These are phyloP conservation scores for Eimeria sp. DNA, from an alignment of 169 alveolate genomes.

Conservation along the genomic window DNA sequence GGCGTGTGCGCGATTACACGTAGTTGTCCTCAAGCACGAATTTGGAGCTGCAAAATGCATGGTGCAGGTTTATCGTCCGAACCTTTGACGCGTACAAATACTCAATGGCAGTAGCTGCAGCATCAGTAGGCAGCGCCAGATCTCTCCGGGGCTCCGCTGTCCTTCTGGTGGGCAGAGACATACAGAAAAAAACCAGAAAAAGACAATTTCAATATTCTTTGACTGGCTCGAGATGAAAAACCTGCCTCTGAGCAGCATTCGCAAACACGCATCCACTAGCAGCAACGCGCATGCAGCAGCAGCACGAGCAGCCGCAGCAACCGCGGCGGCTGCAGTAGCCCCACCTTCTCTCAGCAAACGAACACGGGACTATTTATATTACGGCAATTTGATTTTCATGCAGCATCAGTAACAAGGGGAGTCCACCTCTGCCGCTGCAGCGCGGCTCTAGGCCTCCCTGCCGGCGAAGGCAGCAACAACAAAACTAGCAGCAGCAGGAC, in stretches of 20 bases:
- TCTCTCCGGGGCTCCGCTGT: background rate
- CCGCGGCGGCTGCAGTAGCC: conserved; percentile 1
- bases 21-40: background rate
- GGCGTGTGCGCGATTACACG: background rate
- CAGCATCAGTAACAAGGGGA: conserved; percentile 26
- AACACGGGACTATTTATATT: background rate
- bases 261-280: background rate
- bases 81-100: background rate
- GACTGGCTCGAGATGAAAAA: background rate
- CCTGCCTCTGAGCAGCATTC: background rate
- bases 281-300: conserved; percentile 48
- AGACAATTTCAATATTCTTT: background rate
- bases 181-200: background rate
- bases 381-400: background rate
- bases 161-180: background rate
- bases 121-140: conserved; percentile 7
- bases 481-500: conserved; percentile 3
- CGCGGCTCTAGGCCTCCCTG: conserved; percentile 16
- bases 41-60: background rate
- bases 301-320: conserved; percentile 32
- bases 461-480: conserved; percentile 45
- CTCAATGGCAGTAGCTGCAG: background rate
- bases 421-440: conserved; percentile 2
- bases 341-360: background rate
- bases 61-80: background rate